These are phyloP conservation scores for Cyberlindnera maritima DNA, from an alignment of 805 yeast genomes.

Conservation along the genomic window DNA sequence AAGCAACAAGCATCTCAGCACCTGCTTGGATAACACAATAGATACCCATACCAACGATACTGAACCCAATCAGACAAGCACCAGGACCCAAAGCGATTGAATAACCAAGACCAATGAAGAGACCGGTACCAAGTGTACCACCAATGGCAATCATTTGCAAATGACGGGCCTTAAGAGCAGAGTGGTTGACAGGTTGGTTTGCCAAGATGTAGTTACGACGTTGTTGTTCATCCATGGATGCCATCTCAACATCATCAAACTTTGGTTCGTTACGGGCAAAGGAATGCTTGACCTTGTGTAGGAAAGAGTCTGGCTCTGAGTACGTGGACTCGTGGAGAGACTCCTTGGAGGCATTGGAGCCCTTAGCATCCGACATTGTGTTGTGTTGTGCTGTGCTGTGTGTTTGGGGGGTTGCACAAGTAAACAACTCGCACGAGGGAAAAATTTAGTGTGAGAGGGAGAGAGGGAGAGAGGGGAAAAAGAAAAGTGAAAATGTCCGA, in stretches of 20 bases:
- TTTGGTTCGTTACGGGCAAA: conserved; percentile 24
- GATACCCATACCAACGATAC: conserved; percentile 54
- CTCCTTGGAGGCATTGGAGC: conserved; percentile 4
- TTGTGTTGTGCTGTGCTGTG: background rate
- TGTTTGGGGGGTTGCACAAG: background rate
- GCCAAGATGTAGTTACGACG: conserved; percentile 27
- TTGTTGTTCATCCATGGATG: conserved; percentile 21
- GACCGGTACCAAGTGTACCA: conserved; percentile 71
- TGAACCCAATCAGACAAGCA: conserved; percentile 57
- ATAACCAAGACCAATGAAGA: conserved; percentile 63
- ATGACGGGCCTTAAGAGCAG: conserved; percentile 52
- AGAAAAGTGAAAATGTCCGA: background rate
- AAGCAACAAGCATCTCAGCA: conserved; percentile 52
- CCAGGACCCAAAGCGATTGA: conserved; percentile 63
- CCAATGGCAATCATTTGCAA: conserved; percentile 69
- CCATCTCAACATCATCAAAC: conserved; percentile 20
- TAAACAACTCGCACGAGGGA: background rate
- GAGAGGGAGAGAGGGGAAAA: background rate
- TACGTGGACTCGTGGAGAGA: conserved; percentile 3
- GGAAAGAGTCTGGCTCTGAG: background rate
- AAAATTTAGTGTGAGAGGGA: background rate
- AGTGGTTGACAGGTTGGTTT: conserved; percentile 34
- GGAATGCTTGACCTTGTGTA: conserved; percentile 16
- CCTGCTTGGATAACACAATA: conserved; percentile 59
- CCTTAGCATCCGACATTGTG: conserved; percentile 4